phyloP scores from a whole-genome alignment of 2,329 filamentous ascomycete species.

The Sporothrix phasma region DNA sequence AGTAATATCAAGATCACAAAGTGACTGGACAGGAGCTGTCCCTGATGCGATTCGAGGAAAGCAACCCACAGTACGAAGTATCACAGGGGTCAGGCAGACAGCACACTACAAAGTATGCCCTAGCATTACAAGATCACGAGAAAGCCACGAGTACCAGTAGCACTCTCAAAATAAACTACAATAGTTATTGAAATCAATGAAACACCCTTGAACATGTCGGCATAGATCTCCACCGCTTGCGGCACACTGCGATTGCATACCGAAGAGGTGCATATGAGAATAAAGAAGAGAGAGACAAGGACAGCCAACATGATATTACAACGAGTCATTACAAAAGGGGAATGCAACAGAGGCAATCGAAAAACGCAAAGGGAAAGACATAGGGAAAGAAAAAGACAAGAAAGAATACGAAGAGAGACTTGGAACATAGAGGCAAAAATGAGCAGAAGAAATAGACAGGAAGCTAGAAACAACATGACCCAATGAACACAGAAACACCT shows the following conservation, averaged over 20 bases:
- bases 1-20: too few species aligned
- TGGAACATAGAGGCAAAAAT: background rate
- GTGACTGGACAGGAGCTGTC: too few species aligned
- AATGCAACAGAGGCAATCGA: background rate
- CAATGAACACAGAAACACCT: constrained; percentile 1
- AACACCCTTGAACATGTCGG: too few species aligned
- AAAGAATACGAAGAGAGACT: too few species aligned
- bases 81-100: too few species aligned
- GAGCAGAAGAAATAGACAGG: background rate
- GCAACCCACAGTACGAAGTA: too few species aligned
- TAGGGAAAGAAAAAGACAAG: background rate
- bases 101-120: too few species aligned
- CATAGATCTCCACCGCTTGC: background rate
- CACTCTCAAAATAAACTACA: too few species aligned
- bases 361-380: background rate
- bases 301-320: background rate
- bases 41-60: too few species aligned
- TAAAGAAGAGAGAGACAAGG: background rate
- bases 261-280: background rate
- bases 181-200: too few species aligned
- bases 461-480: background rate
- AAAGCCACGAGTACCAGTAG: background rate
- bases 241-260: background rate
- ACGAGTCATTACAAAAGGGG: background rate
- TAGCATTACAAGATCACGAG: too few species aligned